phyloP scores from a whole-genome alignment of 139 green algal genomes.

The Choricystis sp. region DNA sequence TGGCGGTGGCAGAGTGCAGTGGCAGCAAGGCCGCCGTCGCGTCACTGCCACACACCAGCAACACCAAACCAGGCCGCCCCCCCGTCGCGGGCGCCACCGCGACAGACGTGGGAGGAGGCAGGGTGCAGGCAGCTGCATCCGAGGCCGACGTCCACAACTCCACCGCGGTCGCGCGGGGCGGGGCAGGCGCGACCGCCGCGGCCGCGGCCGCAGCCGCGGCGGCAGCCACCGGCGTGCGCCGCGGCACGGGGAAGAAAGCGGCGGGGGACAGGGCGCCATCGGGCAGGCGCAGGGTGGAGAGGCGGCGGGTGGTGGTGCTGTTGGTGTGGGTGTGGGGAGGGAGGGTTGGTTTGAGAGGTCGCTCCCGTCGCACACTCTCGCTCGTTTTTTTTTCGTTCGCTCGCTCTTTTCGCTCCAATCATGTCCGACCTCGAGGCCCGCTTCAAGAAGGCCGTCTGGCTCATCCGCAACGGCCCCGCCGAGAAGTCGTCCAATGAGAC shows the following conservation, averaged over 20 bases:
- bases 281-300: conserved; percentile 13
- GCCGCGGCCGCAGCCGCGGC: conserved; percentile 5
- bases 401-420: background rate
- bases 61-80: too few species aligned
- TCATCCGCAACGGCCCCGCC: conserved; percentile 43
- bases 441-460: conserved; percentile 47
- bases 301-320: too few species aligned
- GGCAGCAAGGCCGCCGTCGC: too few species aligned
- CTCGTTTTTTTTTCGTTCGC: background rate
- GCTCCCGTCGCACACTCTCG: background rate
- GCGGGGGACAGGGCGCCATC: conserved; percentile 21
- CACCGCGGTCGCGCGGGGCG: too few species aligned
- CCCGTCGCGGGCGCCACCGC: too few species aligned
- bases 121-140: background rate
- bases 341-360: background rate
- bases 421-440: conserved; percentile 17
- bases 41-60: too few species aligned
- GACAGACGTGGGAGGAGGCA: background rate
- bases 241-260: conserved; percentile 16
- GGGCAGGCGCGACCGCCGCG: background rate
- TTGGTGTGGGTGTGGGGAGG: background rate
- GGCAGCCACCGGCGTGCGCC: background rate
- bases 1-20: too few species aligned
- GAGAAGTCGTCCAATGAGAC: conserved; percentile 24
- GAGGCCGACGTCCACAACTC: background rate